Conservation (phyloP, 305 asterid species). For the Rubia tinctorum region DNA sequence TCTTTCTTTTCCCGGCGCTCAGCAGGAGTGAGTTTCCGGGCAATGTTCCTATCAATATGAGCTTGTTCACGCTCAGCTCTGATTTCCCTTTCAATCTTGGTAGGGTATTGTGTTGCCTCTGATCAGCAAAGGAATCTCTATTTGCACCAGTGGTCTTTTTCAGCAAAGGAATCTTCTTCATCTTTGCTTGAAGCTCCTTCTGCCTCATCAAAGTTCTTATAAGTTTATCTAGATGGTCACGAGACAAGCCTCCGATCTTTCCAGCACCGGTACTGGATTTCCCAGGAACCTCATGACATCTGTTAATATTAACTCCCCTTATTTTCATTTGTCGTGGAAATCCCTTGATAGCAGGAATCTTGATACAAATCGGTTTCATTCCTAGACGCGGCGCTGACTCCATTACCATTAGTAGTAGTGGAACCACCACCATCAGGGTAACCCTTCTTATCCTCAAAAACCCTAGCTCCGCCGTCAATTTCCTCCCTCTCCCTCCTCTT, state of each 20-base stretch:
- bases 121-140: too few species aligned
- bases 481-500: constrained; percentile 43
- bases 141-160: too few species aligned
- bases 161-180: constrained; percentile 70
- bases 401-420: constrained; percentile 35
- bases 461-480: constrained; percentile 54
- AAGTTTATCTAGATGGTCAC: constrained; percentile 83
- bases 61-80: constrained; percentile 98
- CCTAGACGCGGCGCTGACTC: constrained; percentile 37
- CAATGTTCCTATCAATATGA: constrained; percentile 77
- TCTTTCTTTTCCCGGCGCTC: constrained; percentile 96
- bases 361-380: constrained; percentile 38
- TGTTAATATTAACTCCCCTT: constrained; percentile 95
- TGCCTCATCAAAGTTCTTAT: constrained; percentile 74
- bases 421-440: constrained; percentile 27
- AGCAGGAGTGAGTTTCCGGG: constrained; percentile 92
- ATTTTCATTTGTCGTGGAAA: constrained; percentile 94
- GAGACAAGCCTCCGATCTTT: constrained; percentile 69
- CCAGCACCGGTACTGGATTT: constrained; percentile 89
- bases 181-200: constrained; percentile 66
- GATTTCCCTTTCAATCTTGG: constrained; percentile 87
- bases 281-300: constrained; percentile 99
- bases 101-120: constrained; percentile 98
- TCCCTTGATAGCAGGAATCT: constrained; percentile 71
- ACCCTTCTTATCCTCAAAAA: constrained; percentile 50